Conservation (phyloP, 176 grass and related monocot species). For the Cocos nucifera region DNA sequence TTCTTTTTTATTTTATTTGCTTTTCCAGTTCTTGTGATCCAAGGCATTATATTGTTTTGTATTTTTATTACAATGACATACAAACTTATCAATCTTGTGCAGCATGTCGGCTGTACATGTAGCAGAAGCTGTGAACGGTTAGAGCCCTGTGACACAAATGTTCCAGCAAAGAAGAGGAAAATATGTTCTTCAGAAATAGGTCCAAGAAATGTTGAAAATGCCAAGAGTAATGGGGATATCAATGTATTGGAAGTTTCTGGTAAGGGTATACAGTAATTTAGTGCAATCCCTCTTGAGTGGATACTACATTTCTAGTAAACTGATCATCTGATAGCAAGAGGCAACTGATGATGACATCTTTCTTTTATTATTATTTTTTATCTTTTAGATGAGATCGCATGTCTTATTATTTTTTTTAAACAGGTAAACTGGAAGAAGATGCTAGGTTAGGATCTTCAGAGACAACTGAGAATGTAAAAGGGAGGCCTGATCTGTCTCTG, state of each 20-base stretch:
- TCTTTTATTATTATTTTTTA: background rate
- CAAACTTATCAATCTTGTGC: slow-evolving; percentile 7
- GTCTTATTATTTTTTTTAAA: background rate
- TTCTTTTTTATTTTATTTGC: background rate
- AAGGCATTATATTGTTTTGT: background rate
- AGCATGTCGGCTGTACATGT: slow-evolving; percentile 42
- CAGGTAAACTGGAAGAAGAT: slow-evolving; percentile 27
- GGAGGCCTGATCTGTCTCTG: slow-evolving; percentile 50
- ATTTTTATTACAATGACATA: background rate
- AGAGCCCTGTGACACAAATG: slow-evolving; percentile 30
- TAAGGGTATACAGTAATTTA: slow-evolving; percentile 16
- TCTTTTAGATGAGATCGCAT: background rate
- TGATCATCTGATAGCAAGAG: too few relatives aligned
- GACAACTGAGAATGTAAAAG: slow-evolving; percentile 26
- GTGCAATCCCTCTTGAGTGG: too few relatives aligned
- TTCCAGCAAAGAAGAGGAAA: slow-evolving; percentile 72
- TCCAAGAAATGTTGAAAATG: slow-evolving; percentile 22
- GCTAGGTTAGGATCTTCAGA: slow-evolving; percentile 25
- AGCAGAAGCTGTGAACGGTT: slow-evolving; percentile 13
- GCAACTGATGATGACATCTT: too few relatives aligned
- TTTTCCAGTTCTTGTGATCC: slow-evolving; percentile 9
- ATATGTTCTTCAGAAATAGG: slow-evolving; percentile 28
- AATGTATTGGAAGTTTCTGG: slow-evolving; percentile 33
- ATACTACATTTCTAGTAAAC: too few relatives aligned
- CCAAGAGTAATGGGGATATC: slow-evolving; percentile 13